Evolutionary conservation across 2,329 filamentous ascomycete species (phyloP), one percentile per base, ranked within the genome.

Genomic region (Alternaria metachromatica): DNA sequence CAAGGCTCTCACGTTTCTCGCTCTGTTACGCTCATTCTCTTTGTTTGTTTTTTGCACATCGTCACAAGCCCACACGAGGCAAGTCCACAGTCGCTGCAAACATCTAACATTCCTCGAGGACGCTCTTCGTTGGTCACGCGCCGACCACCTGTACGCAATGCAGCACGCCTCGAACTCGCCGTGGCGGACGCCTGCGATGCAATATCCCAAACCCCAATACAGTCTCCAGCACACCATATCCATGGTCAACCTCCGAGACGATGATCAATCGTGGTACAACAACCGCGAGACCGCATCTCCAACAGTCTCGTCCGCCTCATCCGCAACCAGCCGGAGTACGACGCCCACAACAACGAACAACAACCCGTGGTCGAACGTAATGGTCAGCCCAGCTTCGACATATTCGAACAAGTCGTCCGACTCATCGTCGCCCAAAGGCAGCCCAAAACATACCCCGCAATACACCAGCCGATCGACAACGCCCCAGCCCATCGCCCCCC

Each of bases 251-350:
- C 71, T 81, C 58, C 78, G 49, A 20, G 49, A 80, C 63, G 78
- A 80, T 43, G 77, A 80, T 54, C 71, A 75, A 43, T 66, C 72
- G 28, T 80, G 78, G 79, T 77, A 78, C 63, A 65, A 68, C 13
- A 73, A 70, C 48, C 74, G 77, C 28, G 71, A 72, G 9, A 73
- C 78, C 12, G 72, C 78, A 13, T 80, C 80, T 62, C 78, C 78
- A 13, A 76, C 77, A 41, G 68, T 76, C n/a, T 81, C 78, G n/a
- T 80, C 79, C 1, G 77, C 78, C 25, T 81, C 80, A 5, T 80
- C 78, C 12, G 74, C 71, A 55, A 77, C 75, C 20, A 80, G 78
- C 60, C 72, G 79, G 59, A 79, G 77, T 65, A 69, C 76, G 20
- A 80, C 79, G 18, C 79, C 78, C 4, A 80, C 72, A 6, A 69